Conservation (phyloP, 1,139 yeast genomes). For the Casaregolazyma suthepensis region DNA sequence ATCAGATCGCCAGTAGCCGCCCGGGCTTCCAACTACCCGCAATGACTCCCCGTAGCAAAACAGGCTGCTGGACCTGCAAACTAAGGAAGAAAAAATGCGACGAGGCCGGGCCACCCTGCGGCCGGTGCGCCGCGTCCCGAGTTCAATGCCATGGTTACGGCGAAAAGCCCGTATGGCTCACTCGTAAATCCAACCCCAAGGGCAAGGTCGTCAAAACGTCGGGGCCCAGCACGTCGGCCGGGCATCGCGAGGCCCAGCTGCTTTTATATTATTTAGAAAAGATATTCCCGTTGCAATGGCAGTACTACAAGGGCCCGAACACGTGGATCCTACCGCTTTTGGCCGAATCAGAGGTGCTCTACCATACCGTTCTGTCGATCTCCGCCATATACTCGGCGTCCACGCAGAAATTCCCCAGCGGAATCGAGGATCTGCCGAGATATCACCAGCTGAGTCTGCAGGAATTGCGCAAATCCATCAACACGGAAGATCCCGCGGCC, state of each 20-base stretch:
- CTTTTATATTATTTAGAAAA: constrained; percentile 12
- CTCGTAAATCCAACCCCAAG: constrained; percentile 13
- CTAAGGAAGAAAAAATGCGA: constrained; percentile 79
- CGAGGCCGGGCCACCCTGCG: constrained; percentile 52
- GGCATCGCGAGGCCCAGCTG: constrained; percentile 12
- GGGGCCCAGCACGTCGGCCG: neutral
- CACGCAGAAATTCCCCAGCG: constrained; percentile 5
- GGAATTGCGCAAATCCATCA: constrained; percentile 13
- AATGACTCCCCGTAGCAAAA: constrained; percentile 14
- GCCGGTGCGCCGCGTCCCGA: constrained; percentile 25
- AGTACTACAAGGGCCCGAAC: constrained; percentile 13
- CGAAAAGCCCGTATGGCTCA: constrained; percentile 15
- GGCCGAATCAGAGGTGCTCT: constrained; percentile 12
- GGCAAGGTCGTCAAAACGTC: neutral
- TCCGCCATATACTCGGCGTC: constrained; percentile 13
- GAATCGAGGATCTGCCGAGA: constrained; percentile 11
- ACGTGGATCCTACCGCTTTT: constrained; percentile 13
- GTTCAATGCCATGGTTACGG: constrained; percentile 37
- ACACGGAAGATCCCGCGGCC: constrained; percentile 4
- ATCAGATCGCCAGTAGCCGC: neutral
- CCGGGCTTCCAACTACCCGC: neutral
- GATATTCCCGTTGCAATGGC: constrained; percentile 16
- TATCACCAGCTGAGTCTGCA: constrained; percentile 13
- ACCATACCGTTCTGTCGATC: constrained; percentile 13
- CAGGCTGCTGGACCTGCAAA: constrained; percentile 53